Conservation (phyloP, 1,139 yeast genomes). For the Magnusiomyces fungicola region DNA sequence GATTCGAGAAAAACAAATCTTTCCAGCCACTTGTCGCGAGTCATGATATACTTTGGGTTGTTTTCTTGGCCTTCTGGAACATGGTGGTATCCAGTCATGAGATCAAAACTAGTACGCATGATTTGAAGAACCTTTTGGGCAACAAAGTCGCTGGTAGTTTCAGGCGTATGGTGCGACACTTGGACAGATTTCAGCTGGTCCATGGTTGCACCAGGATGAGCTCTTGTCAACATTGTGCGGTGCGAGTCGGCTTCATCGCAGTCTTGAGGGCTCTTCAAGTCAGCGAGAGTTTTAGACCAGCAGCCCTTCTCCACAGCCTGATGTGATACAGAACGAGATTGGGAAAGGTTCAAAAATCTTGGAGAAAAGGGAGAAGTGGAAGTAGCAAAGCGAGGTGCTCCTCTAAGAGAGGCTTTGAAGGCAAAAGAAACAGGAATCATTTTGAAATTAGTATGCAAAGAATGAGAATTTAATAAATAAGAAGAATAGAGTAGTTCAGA, state of each 20-base stretch:
- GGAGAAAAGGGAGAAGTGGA: neutral
- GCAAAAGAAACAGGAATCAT: neutral
- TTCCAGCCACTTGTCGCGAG: conserved; percentile 58
- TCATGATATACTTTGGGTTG: conserved; percentile 49
- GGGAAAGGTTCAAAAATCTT: too few relatives aligned
- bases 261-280: neutral
- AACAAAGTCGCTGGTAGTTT: conserved; percentile 42
- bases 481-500: neutral
- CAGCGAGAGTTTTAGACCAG: conserved; percentile 12
- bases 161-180: conserved; percentile 49
- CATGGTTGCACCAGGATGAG: conserved; percentile 46
- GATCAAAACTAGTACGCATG: conserved; percentile 48
- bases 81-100: conserved; percentile 60
- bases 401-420: neutral
- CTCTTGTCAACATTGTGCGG: conserved; percentile 15
- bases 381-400: neutral
- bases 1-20: conserved; percentile 60
- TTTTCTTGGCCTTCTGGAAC: conserved; percentile 33
- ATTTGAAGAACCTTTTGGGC: conserved; percentile 44
- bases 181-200: conserved; percentile 31
- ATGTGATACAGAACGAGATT: neutral
- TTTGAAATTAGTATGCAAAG: neutral
- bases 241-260: neutral
- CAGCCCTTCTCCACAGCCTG: conserved; percentile 1
- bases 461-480: neutral